Percentiles rank a stretch among this genome's conserved stretches.
These are phyloP conservation scores for Eucalyptus marginata DNA, from an alignment of 345 rosid species.

Conservation along the genomic window DNA sequence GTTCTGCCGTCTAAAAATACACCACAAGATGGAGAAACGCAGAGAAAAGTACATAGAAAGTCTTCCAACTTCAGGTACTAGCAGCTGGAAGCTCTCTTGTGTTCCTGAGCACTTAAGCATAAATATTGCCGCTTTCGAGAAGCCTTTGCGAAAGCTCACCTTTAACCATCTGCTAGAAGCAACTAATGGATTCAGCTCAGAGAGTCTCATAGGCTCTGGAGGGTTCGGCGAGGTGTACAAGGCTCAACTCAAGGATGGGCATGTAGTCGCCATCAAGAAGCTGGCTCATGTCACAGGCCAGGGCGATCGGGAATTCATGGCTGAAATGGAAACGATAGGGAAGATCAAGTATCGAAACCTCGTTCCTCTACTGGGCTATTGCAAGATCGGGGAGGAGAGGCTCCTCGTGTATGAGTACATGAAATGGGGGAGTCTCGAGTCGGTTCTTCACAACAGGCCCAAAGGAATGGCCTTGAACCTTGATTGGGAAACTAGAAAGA, in stretches of 20 bases:
- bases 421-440: slow-evolving; percentile 97
- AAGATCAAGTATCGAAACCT: slow-evolving; percentile 95
- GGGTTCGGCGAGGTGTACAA: slow-evolving; percentile 98
- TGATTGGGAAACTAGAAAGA: slow-evolving; percentile 78
- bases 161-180: slow-evolving; percentile 93
- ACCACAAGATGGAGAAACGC: slow-evolving; percentile 42
- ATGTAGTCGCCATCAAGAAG: slow-evolving; percentile 88
- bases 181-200: slow-evolving; percentile 95
- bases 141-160: slow-evolving; percentile 77
- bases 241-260: slow-evolving; percentile 71
- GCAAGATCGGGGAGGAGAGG: slow-evolving; percentile 95
- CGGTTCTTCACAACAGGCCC: slow-evolving; percentile 65
- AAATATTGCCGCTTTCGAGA: slow-evolving; percentile 86
- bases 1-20: slow-evolving; percentile 40
- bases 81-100: slow-evolving; percentile 89
- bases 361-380: slow-evolving; percentile 87
- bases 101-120: slow-evolving; percentile 90
- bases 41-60: slow-evolving; percentile 84
- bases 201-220: slow-evolving; percentile 84
- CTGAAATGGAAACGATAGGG: slow-evolving; percentile 98
- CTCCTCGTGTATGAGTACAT: slow-evolving; percentile 96
- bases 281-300: slow-evolving; percentile 82
- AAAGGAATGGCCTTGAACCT: slow-evolving; percentile 20
- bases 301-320: slow-evolving; percentile 98
- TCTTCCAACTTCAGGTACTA: slow-evolving; percentile 82